Base-by-base conservation (phyloP, 2,329 filamentous ascomycete genomes). In the Fusarium mundagurra region DNA sequence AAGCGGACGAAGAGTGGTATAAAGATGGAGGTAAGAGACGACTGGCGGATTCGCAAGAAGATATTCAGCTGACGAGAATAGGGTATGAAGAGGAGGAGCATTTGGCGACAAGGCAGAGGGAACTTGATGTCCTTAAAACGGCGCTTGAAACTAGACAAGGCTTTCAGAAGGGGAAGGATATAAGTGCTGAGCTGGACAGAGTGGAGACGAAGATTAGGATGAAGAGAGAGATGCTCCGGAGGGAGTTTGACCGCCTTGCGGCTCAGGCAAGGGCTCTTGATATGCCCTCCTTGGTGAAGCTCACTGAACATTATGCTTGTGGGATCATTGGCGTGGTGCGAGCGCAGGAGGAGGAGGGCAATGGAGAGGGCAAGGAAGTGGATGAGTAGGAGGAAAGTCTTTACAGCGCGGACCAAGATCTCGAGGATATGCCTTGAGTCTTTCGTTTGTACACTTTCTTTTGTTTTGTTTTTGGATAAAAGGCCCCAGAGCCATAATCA, bases 261-360 rank as follows among this genome's bases (percentile, higher is more conserved):
- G 14, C 14, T 14, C 39, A 43, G 14, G 39, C 39, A 6, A n/a
- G 39, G 22, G 13, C 22, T 43, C 39, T 43, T n/a, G 39, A 41
- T n/a, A 6, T 41, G 4, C 39, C 39, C 13, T 41, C 3, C 22
- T 41, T 41, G 22, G 8, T 16, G 39, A n/a, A 41, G 13, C 39
- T 41, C 22, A 9, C 22, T 9, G 13, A 8, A 41, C 7, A 6
- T 3, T 4, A 9, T 41, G 14, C 13, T 16, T 14, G 4, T 41
- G 13, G 39, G 13, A n/a, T 8, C 2, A 22, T 1, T n/a, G 0
- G 22, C 39, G 14, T 41, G 39, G 13, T n/a, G 39, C 4, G 8
- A 41, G 39, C 6, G 8, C n/a, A n/a, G 8, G 39, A 6, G 8
- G 8, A 8, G 20, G 20, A 1, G 13, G 13, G 11, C 4, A 38